A percentile compares a stretch with the other conserved stretches of the same genome.
Evolutionary conservation across 2,329 filamentous ascomycete genomes (phyloP).

Genomic region (Bipolaris cookei): DNA sequence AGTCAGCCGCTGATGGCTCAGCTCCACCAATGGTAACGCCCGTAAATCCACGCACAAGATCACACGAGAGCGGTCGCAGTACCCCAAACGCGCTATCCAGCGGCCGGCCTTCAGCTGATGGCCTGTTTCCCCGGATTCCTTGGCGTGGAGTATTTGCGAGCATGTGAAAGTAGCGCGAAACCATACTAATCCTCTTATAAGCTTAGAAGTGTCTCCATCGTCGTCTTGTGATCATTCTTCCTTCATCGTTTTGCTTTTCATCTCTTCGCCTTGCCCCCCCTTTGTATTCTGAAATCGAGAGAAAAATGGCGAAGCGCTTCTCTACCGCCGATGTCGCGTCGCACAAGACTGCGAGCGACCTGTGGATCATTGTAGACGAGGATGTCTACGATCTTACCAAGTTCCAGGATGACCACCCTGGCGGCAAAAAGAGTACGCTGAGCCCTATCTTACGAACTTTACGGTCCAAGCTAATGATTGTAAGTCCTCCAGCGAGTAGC

Average conservation of each 20-base stretch:
- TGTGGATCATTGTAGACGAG: constrained; percentile 91
- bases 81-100: constrained; percentile 32
- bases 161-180: constrained; percentile 47
- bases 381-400: constrained; percentile 94
- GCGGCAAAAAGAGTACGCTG: constrained; percentile 72
- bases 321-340: constrained; percentile 83
- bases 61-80: constrained; percentile 28
- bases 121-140: constrained; percentile 32
- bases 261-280: background rate
- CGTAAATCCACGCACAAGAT: constrained; percentile 40
- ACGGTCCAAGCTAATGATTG: constrained; percentile 20
- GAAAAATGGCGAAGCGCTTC: constrained; percentile 83
- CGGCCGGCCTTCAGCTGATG: constrained; percentile 32
- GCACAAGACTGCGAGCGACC: constrained; percentile 84
- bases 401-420: constrained; percentile 61
- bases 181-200: constrained; percentile 30
- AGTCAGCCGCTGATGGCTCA: constrained; percentile 23
- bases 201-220: constrained; percentile 22
- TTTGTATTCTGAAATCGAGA: constrained; percentile 8
- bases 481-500: constrained; percentile 68
- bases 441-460: background rate
- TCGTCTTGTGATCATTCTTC: constrained; percentile 27
- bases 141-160: constrained; percentile 34
- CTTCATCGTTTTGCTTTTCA: constrained; percentile 5
- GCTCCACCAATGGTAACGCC: constrained; percentile 36